phyloP scores from a whole-genome alignment of 371 early-diverging fungal genomes.

The Lichtheimia ornata region DNA sequence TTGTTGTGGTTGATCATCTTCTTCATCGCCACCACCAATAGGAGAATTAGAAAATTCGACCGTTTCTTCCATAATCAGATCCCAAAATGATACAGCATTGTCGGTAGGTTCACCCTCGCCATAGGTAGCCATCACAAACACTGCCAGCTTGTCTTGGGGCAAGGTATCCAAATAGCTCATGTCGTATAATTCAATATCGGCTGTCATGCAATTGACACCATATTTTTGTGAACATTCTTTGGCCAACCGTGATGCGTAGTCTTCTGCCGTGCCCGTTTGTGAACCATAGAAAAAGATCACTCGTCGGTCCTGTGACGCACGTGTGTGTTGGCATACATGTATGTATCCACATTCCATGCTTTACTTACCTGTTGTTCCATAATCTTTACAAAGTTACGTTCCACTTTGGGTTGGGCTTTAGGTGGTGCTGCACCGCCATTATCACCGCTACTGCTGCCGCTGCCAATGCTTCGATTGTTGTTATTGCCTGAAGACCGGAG shows the following conservation, averaged over 20 bases:
- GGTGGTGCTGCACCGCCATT: conserved; percentile 3
- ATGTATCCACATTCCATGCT: neutral
- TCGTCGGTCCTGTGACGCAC: conserved; percentile 53
- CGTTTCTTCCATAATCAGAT: conserved; percentile 66
- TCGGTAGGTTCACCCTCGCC: conserved; percentile 94
- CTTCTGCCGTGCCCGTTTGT: conserved; percentile 97
- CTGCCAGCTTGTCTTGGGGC: conserved; percentile 63
- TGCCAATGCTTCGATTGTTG: neutral
- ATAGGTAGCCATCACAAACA: conserved; percentile 91
- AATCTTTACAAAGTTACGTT: conserved; percentile 64
- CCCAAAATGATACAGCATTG: conserved; percentile 89
- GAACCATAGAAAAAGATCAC: conserved; percentile 90
- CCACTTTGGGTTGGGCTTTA: conserved; percentile 20
- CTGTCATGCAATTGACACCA: conserved; percentile 74
- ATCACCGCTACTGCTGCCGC: neutral
- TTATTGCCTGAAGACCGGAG: neutral
- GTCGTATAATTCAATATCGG: conserved; percentile 89
- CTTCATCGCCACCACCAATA: no score
- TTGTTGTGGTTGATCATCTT: conserved; percentile 23
- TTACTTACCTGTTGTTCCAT: conserved; percentile 61
- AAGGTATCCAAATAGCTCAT: conserved; percentile 71
- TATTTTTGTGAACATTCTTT: conserved; percentile 80
- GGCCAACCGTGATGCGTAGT: conserved; percentile 85
- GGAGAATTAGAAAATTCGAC: conserved; percentile 68
- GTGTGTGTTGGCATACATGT: neutral